A percentile compares a stretch with the other conserved stretches of the same genome.
These are phyloP conservation scores for Trichothecium roseum DNA, from an alignment of 2,329 filamentous ascomycete genomes.

Conservation along the genomic window DNA sequence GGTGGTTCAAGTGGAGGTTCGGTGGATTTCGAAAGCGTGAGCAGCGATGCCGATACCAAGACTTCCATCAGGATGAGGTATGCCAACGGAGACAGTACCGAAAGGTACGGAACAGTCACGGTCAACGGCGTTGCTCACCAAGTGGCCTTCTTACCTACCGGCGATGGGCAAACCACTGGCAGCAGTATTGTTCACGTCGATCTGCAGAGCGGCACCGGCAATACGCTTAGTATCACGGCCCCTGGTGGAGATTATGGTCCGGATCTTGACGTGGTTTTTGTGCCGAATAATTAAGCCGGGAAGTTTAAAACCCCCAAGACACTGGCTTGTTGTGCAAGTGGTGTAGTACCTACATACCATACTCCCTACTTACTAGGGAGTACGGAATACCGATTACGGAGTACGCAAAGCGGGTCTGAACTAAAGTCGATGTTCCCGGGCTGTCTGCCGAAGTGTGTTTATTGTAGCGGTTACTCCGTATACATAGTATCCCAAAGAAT, in stretches of 20 bases:
- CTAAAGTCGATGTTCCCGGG: too few species aligned
- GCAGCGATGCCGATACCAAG: constrained; percentile 26
- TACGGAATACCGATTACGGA: too few species aligned
- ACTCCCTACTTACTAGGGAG: too few species aligned
- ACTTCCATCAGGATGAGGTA: constrained; percentile 46
- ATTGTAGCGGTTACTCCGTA: too few species aligned
- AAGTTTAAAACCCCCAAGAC: too few species aligned
- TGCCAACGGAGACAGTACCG: constrained; percentile 41
- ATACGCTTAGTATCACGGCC: constrained; percentile 36
- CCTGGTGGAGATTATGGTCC: constrained; percentile 28
- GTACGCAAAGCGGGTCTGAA: too few species aligned
- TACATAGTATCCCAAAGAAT: too few species aligned
- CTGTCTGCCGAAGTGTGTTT: too few species aligned
- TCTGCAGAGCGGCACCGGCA: constrained; percentile 32
- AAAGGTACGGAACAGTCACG: constrained; percentile 41
- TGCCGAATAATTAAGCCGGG: constrained; percentile 24
- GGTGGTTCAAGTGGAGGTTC: constrained; percentile 37
- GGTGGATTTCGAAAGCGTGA: constrained; percentile 35
- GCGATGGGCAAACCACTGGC: constrained; percentile 26
- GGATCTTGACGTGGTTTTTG: constrained; percentile 36
- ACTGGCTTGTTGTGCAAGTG: too few species aligned
- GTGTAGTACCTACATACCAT: too few species aligned
- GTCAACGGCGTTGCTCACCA: constrained; percentile 43
- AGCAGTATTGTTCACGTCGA: constrained; percentile 36
- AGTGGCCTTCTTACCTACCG: constrained; percentile 44